Conservation (phyloP, 1,284 basidiomycete species). For the Cerrena zonata region DNA sequence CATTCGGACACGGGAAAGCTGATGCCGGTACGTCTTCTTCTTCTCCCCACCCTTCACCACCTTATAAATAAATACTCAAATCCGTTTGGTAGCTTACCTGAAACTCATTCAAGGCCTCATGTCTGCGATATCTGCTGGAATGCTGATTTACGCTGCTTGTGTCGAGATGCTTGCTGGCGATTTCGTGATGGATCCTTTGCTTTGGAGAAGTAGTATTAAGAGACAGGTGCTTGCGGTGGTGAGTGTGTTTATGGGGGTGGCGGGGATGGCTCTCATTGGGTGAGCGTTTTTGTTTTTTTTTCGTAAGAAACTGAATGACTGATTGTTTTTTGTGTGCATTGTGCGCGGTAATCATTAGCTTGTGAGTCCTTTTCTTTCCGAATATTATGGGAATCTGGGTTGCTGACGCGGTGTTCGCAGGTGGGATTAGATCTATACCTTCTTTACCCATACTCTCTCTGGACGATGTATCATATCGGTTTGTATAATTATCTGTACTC, state of each 20-base stretch:
- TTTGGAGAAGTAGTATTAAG: constrained; percentile 35
- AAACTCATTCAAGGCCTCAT: constrained; percentile 59
- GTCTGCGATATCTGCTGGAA: constrained; percentile 71
- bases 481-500: too few relatives aligned
- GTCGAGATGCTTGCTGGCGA: constrained; percentile 79
- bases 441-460: too few relatives aligned
- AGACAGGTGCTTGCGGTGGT: constrained; percentile 49
- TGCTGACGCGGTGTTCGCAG: not conserved
- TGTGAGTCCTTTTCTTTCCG: not conserved
- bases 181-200: constrained; percentile 60
- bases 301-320: not conserved
- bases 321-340: not conserved
- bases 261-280: constrained; percentile 51
- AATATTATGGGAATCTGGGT: not conserved
- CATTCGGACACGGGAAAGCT: constrained; percentile 34
- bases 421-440: not conserved
- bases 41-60: not conserved
- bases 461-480: not conserved
- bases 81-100: not conserved
- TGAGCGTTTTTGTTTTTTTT: constrained; percentile 9
- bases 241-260: constrained; percentile 51
- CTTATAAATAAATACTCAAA: not conserved
- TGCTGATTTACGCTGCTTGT: constrained; percentile 72
- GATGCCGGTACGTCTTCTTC: constrained; percentile 23
- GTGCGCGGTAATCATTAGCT: not conserved